Base-by-base conservation (phyloP, 208 protist genomes). In the Wallacemonas sp. region DNA sequence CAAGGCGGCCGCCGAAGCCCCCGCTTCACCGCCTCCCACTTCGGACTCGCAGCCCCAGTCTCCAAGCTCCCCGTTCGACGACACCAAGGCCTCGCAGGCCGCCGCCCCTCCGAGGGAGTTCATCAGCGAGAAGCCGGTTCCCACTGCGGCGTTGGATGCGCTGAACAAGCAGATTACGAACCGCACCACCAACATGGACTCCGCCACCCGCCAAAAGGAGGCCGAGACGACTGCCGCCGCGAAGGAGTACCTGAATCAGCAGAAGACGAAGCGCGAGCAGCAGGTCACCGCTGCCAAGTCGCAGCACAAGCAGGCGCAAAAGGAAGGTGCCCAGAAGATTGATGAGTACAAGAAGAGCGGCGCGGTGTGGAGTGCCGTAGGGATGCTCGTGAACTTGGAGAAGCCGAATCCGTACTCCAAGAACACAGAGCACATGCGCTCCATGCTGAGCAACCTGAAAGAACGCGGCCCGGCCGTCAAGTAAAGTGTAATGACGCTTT, bases 351-450 rank as follows among this genome's bases (percentile, higher is more conserved):
- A 82, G 65, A 87, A 90, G 72, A 82, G 55, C 65, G 84, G 76
- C 5, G 74, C 82, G 16, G 70, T 91, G 46, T 95, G 89, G 89
- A 86, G 50, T 44, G 76, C 72, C 26, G 82, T 95, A n/a, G 81
- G 77, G 7, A 74, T 90, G 65, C 46, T 93, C 28, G 81, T 90
- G 20, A 87, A 92, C 55, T 72, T 95, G 22, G 76, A 80, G 62
- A 92, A 88, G 70, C 76, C 86, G 8, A 95, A 92, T 71, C 68
- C 70, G 26, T 88, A 87, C 68, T 93, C 84, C 23, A 95, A 91
- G 65, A 79, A 72, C 44, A 95, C 89, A 8, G 89, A 95, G 64
- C 80, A 79, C 46, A 95, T 95, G 89, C 81, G 89, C 32, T 71
- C 62, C 23, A 79, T 94, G 50, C 65, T 94, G 3, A 73, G 63